phyloP scores from a whole-genome alignment of 768 basidiomycete species.

The Russula vinacea region DNA sequence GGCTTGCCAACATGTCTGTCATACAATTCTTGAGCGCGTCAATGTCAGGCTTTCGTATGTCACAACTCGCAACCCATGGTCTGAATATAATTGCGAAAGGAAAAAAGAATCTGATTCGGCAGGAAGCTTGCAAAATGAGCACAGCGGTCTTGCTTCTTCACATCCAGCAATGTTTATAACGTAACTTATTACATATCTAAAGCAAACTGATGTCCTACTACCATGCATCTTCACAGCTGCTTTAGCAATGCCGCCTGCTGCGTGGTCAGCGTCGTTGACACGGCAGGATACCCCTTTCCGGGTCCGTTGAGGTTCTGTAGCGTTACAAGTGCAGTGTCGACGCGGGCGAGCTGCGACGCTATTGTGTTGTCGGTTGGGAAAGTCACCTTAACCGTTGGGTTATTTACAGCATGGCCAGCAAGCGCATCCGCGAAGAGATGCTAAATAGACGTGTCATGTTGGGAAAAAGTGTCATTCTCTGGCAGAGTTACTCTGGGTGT shows the following conservation, averaged over 20 bases:
- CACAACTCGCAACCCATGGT: too few species aligned
- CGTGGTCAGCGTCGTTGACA: constrained; percentile 49
- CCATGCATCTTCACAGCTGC: neutral
- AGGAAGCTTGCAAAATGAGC: too few species aligned
- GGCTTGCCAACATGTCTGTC: too few species aligned
- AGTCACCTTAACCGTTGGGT: constrained; percentile 53
- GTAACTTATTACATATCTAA: too few species aligned
- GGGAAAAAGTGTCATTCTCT: neutral
- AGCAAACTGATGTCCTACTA: neutral
- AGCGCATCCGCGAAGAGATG: constrained; percentile 13
- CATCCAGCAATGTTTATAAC: too few species aligned
- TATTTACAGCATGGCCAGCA: constrained; percentile 50
- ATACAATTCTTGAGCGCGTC: too few species aligned
- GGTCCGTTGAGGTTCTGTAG: constrained; percentile 72
- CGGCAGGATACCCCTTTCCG: constrained; percentile 65
- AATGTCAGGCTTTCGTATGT: too few species aligned
- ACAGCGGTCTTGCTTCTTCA: too few species aligned
- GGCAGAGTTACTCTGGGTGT: too few species aligned
- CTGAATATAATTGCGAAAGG: too few species aligned
- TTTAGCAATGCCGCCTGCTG: constrained; percentile 32
- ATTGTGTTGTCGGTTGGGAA: constrained; percentile 63
- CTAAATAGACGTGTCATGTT: neutral
- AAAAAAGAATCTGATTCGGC: too few species aligned
- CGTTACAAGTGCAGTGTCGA: constrained; percentile 59
- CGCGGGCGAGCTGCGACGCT: constrained; percentile 51